phyloP scores from a whole-genome alignment of 2,329 filamentous ascomycete genomes.

The Rutstroemia sp. region DNA sequence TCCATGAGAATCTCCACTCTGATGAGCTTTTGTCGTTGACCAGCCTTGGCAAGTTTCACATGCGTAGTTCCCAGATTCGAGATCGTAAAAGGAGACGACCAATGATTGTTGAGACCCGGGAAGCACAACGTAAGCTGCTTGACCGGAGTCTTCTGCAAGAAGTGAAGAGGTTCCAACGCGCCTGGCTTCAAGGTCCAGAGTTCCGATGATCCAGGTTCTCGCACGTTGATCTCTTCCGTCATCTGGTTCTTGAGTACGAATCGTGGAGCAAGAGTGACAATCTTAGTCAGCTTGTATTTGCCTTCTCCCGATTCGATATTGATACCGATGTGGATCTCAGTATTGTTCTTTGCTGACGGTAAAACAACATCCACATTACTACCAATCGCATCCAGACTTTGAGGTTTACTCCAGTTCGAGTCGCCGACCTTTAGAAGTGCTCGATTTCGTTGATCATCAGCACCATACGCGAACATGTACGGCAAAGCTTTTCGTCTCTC shows the following conservation, averaged over 20 bases:
- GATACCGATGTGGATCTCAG: slow-evolving; percentile 86
- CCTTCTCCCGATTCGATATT: slow-evolving; percentile 86
- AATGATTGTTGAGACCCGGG: slow-evolving; percentile 89
- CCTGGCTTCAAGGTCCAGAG: slow-evolving; percentile 70
- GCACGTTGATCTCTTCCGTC: slow-evolving; percentile 78
- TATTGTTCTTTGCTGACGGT: slow-evolving; percentile 58
- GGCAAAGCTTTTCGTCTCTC: slow-evolving; percentile 70
- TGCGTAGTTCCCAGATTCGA: slow-evolving; percentile 88
- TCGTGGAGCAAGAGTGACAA: slow-evolving; percentile 84
- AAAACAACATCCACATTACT: slow-evolving; percentile 85
- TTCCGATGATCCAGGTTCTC: slow-evolving; percentile 86
- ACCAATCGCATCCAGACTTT: slow-evolving; percentile 96
- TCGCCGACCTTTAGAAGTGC: slow-evolving; percentile 81
- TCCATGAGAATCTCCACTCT: slow-evolving; percentile 88
- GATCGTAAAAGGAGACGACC: slow-evolving; percentile 97
- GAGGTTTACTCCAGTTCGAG: slow-evolving; percentile 92
- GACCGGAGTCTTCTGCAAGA: slow-evolving; percentile 71
- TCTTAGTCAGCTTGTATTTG: slow-evolving; percentile 96
- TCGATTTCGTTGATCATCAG: slow-evolving; percentile 84
- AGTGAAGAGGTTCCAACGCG: slow-evolving; percentile 81
- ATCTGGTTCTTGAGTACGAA: slow-evolving; percentile 94
- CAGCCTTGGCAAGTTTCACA: slow-evolving; percentile 85
- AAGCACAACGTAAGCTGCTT: slow-evolving; percentile 93
- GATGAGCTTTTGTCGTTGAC: slow-evolving; percentile 81
- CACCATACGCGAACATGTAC: slow-evolving; percentile 92